Evolutionary conservation across 164 flowering plant genomes (phyloP), one percentile per base, ranked within the genome.

Genomic region (Tetracentron sinense): DNA sequence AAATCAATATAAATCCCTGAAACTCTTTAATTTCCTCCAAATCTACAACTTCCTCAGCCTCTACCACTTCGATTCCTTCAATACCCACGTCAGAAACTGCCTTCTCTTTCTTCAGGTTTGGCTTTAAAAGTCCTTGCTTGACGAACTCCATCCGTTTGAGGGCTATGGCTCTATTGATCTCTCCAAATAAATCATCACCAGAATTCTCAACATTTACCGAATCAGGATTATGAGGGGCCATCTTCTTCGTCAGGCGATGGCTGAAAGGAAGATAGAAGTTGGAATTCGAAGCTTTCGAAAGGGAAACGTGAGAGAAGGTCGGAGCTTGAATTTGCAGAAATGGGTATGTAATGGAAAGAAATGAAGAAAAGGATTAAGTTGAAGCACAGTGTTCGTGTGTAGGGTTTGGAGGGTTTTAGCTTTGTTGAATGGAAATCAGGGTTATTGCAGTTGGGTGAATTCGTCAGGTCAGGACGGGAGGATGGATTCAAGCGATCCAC

Each of bases 21-120:
- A 94, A 79, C 69, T 85, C 81, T 0, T 83, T 46, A 62, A 94
- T 90, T 64, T 90, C 98, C 48, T 90, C 98, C 79, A 94, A 78
- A 62, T 90, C 98, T 14, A 74, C 88, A 0, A 65, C 85, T 60
- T 93, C 98, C 50, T 90, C 94, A 0, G 89, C 78, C 62, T 70
- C 78, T 62, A 93, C 74, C 69, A 83, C 92, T 0, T 88, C 96
- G 38, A 73, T 63, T 25, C 47, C 80, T 28, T 73, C 81, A 8
- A 42, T 48, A 10, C 6, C 73, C 16, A 15, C 58, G 20, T 28
- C 66, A 1, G 26, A 31, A 27, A 33, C 46, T 42, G 3, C 65
- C 61, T 63, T 35, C 60, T 71, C 71, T n/a, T 77, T 77, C 72
- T 74, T 77, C 0, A 86, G 83, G 42, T 81, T 85, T 2, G 90